Base-by-base conservation (phyloP, 2,329 filamentous ascomycete species). In the Verticillium isaacii region DNA sequence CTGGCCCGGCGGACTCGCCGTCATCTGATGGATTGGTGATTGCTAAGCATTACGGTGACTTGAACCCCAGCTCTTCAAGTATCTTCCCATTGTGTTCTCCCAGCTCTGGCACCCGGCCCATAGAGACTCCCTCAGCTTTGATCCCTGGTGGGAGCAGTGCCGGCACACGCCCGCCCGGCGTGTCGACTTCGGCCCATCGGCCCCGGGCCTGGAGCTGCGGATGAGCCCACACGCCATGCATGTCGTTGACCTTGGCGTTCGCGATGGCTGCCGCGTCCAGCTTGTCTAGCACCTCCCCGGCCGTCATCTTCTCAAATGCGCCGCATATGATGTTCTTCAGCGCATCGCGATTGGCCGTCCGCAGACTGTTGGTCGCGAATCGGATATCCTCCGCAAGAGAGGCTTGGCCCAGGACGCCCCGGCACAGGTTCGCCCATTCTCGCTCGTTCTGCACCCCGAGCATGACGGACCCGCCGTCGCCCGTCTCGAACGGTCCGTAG, bases 381-480 rank as follows among this genome's bases (percentile, higher is more conserved):
- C 81, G 74, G 41, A 72, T 63, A 60, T 85, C 80, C 1, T 71
- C 72, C 0, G 77, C 75, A 1, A 85, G 64, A 0, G 71, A 73
- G 0, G 74, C 71, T 55, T 79, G 72, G 0, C 71, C 73, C 4
- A 86, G 70, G 1, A 85, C 81, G 2, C 75, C 68, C 0, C 69
- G 68, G 61, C 81, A 84, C 14, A 86, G 77, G 6, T 72, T 81
- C 1, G 66, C 71, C 82, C 82, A 85, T 66, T 86, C 84, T 3
- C 82, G 73, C 70, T 85, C 83, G 62, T 85, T 85, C 66, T 86
- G 84, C 25, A 86, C 76, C 0, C 82, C 83, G 4, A 86, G 70
- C 80, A 85, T 85, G 15, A 85, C 82, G 0, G 78, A 76, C 0
- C 76, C 75, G 0, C 76, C 77, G 11, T 77, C 77, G 0, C 78